Evolutionary conservation across 352 stramenopile genomes (phyloP).

Genomic region (Pythium utonaiense): DNA sequence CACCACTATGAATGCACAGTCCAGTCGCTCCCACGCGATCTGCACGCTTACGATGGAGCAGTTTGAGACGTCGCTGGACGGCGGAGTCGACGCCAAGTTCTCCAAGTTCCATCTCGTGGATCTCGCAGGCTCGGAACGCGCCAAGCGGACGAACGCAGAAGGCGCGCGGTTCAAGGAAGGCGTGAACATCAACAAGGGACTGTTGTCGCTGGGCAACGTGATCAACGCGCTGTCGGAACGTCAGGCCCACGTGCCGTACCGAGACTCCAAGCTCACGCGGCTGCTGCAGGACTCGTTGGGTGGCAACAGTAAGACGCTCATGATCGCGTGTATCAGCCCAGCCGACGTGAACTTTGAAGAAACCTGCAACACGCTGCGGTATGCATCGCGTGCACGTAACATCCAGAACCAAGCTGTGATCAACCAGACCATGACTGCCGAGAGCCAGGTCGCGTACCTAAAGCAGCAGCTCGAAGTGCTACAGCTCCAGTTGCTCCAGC

Average conservation of each 20-base stretch:
- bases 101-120: slow-evolving; percentile 95
- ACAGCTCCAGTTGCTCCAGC: slow-evolving; percentile 56
- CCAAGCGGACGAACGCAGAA: slow-evolving; percentile 84
- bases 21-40: slow-evolving; percentile 87
- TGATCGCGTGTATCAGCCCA: slow-evolving; percentile 85
- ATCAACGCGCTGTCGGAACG: slow-evolving; percentile 90
- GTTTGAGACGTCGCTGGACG: slow-evolving; percentile 22
- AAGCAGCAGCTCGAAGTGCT: slow-evolving; percentile 69
- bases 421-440: slow-evolving; percentile 94
- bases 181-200: slow-evolving; percentile 92
- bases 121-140: slow-evolving; percentile 92
- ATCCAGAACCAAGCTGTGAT: slow-evolving; percentile 98
- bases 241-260: slow-evolving; percentile 78
- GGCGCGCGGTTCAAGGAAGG: slow-evolving; percentile 90
- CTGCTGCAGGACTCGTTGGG: slow-evolving; percentile 87
- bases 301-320: slow-evolving; percentile 90
- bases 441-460: slow-evolving; percentile 59
- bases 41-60: slow-evolving; percentile 87
- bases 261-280: slow-evolving; percentile 90
- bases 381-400: slow-evolving; percentile 95
- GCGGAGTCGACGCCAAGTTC: slow-evolving; percentile 37
- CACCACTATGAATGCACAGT: slow-evolving; percentile 72
- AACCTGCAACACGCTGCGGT: slow-evolving; percentile 94
- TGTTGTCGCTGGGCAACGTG: slow-evolving; percentile 95
- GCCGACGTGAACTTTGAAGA: slow-evolving; percentile 89